Evolutionary conservation across 2,329 filamentous ascomycete species (phyloP).

Genomic region (Chaetothyriales sp.): DNA sequence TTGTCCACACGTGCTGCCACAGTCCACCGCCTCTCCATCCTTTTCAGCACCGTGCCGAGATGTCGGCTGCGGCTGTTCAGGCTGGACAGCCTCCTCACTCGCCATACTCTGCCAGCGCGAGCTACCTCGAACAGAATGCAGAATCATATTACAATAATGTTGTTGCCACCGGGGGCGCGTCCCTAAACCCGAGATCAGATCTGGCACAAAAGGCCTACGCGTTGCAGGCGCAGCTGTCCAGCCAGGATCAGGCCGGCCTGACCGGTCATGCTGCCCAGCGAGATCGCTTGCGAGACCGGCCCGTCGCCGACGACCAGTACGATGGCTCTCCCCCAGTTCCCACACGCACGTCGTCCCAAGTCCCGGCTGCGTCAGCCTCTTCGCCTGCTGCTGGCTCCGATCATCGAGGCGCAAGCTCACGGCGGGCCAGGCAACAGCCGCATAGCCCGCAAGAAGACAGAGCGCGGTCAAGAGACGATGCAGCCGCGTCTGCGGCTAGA

Average conservation of each 20-base stretch:
- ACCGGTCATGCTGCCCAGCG: background rate
- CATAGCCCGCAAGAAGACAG: conserved; percentile 30
- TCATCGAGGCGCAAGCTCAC: conserved; percentile 27
- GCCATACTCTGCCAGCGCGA: background rate
- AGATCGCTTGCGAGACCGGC: conserved; percentile 20
- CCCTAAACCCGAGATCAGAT: background rate
- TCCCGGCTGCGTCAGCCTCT: conserved; percentile 27
- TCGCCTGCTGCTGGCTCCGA: conserved; percentile 23
- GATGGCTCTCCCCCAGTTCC: conserved; percentile 47
- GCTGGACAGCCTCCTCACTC: background rate
- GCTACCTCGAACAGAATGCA: background rate
- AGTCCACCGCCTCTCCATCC: background rate
- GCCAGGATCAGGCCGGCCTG: background rate
- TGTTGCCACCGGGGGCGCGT: background rate
- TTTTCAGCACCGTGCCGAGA: background rate
- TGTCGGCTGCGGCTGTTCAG: background rate
- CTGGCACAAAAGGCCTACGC: background rate
- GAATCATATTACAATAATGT: background rate
- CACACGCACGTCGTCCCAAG: conserved; percentile 66
- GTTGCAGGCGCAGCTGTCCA: background rate
- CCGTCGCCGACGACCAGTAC: conserved; percentile 36
- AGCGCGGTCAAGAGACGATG: conserved; percentile 24
- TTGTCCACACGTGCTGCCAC: background rate
- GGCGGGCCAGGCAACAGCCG: conserved; percentile 25
- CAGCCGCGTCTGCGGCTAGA: conserved; percentile 23